phyloP scores from a whole-genome alignment of 2,329 filamentous ascomycete species.

The Pseudofabraea citricarpa region DNA sequence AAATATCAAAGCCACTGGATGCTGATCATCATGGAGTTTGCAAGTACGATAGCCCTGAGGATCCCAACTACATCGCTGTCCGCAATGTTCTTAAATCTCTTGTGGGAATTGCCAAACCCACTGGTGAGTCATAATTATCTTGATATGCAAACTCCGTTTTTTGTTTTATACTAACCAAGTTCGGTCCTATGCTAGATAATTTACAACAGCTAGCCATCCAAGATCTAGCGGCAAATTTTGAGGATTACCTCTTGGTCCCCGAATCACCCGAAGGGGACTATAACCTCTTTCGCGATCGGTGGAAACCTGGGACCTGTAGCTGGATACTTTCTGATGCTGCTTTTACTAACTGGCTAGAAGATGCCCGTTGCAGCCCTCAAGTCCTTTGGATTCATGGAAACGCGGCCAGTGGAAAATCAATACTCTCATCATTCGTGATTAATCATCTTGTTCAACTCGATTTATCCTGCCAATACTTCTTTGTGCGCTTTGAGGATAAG shows the following conservation, averaged over 20 bases:
- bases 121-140: too few species aligned
- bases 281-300: slow-evolving; percentile 11
- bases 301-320: slow-evolving; percentile 18
- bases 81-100: background rate
- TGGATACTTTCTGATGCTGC: slow-evolving; percentile 11
- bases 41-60: slow-evolving; percentile 20
- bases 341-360: slow-evolving; percentile 12
- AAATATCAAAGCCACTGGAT: slow-evolving; percentile 15
- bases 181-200: too few species aligned
- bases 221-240: too few species aligned
- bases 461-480: slow-evolving; percentile 22
- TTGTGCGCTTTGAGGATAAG: slow-evolving; percentile 23
- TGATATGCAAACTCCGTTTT: too few species aligned
- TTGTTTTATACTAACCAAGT: too few species aligned
- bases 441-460: background rate
- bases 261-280: slow-evolving; percentile 10
- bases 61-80: slow-evolving; percentile 9
- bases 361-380: background rate
- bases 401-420: slow-evolving; percentile 3
- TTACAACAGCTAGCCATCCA: too few species aligned
- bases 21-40: slow-evolving; percentile 27
- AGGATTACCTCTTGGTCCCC: background rate
- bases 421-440: slow-evolving; percentile 1
- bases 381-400: slow-evolving; percentile 1
- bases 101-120: too few species aligned